Conservation (phyloP, 2,329 filamentous ascomycete genomes). For the Calonectria pauciramosa region DNA sequence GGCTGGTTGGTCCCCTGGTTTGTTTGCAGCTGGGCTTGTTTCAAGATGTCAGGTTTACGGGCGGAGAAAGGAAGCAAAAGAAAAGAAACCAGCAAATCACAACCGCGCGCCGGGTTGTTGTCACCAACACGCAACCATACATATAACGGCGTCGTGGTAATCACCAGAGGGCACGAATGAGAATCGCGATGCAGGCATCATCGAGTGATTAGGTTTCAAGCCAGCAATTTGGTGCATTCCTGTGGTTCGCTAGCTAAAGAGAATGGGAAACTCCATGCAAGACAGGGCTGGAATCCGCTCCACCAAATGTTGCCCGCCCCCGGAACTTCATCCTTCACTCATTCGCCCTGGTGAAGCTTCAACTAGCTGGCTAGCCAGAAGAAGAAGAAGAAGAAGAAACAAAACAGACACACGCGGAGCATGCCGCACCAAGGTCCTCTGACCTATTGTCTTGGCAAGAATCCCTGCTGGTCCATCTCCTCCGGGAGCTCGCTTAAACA, state of each 20-base stretch:
- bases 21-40: conserved; percentile 8
- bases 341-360: neutral
- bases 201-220: neutral
- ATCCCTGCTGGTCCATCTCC: neutral
- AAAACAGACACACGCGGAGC: neutral
- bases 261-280: neutral
- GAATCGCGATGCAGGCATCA: neutral
- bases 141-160: neutral
- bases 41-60: neutral
- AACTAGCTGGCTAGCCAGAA: neutral
- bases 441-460: neutral
- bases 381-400: neutral
- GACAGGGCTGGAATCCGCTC: neutral
- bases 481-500: conserved; percentile 32
- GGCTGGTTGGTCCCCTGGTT: neutral
- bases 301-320: neutral
- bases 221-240: neutral
- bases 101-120: neutral
- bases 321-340: neutral
- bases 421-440: neutral
- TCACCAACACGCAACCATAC: neutral
- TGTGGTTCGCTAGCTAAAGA: neutral
- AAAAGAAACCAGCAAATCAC: neutral
- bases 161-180: neutral
- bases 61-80: neutral